phyloP scores from a whole-genome alignment of 2,329 filamentous ascomycete species.

The Hymenoscyphus infarciens region DNA sequence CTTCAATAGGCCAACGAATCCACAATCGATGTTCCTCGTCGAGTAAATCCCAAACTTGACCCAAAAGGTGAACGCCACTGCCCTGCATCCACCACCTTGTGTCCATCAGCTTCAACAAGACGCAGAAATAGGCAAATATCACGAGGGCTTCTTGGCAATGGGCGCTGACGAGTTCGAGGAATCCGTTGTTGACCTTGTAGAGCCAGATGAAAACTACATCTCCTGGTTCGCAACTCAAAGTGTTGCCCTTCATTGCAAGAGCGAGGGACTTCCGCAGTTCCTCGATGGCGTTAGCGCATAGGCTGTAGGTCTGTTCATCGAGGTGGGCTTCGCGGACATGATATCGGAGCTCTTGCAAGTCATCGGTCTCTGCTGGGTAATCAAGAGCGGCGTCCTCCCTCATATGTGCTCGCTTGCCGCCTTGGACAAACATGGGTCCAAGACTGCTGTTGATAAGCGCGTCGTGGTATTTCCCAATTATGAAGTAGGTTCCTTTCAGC shows the following conservation, averaged over 20 bases:
- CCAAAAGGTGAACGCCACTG: slow-evolving; percentile 37
- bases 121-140: slow-evolving; percentile 38
- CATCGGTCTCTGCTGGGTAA: slow-evolving; percentile 15
- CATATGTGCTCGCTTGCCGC: slow-evolving; percentile 21
- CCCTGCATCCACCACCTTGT: slow-evolving; percentile 39
- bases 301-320: slow-evolving; percentile 17
- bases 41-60: slow-evolving; percentile 34
- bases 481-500: slow-evolving; percentile 37
- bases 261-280: slow-evolving; percentile 37
- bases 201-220: slow-evolving; percentile 42
- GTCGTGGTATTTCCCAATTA: slow-evolving; percentile 33
- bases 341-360: slow-evolving; percentile 19
- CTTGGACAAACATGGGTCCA: slow-evolving; percentile 34
- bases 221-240: slow-evolving; percentile 34
- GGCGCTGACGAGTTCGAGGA: slow-evolving; percentile 37
- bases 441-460: slow-evolving; percentile 18
- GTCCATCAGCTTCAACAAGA: slow-evolving; percentile 36
- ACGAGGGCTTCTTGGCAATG: slow-evolving; percentile 36
- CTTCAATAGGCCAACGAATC: slow-evolving; percentile 36
- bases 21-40: slow-evolving; percentile 39
- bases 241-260: slow-evolving; percentile 22
- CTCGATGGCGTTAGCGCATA: slow-evolving; percentile 36
- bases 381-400: slow-evolving; percentile 11
- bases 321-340: slow-evolving; percentile 12
- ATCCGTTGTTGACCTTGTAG: slow-evolving; percentile 37